phyloP scores from a whole-genome alignment of 495 filamentous ascomycete genomes.

The Pyronema domesticum region DNA sequence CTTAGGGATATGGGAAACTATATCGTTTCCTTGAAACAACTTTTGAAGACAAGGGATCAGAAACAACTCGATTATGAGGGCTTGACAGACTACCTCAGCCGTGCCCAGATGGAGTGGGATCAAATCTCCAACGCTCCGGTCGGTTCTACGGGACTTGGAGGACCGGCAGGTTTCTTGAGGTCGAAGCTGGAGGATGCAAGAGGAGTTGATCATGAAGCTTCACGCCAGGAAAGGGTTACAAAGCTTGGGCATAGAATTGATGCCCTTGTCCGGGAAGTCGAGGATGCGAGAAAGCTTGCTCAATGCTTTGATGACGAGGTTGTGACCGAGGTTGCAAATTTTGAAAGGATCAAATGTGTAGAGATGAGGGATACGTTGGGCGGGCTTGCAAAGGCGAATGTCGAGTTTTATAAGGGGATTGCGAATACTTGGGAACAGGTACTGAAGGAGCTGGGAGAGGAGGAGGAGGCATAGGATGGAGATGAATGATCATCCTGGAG shows the following conservation, averaged over 20 bases:
- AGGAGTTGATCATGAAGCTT: constrained; percentile 89
- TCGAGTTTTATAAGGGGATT: constrained; percentile 65
- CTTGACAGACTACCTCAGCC: constrained; percentile 84
- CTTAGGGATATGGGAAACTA: constrained; percentile 90
- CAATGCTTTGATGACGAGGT: constrained; percentile 92
- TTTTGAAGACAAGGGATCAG: constrained; percentile 86
- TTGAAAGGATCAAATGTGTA: constrained; percentile 85
- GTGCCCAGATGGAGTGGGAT: constrained; percentile 76
- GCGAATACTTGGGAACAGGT: constrained; percentile 81
- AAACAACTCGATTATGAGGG: constrained; percentile 97
- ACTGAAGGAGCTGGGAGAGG: constrained; percentile 69
- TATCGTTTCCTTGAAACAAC: constrained; percentile 59
- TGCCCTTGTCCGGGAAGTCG: constrained; percentile 71
- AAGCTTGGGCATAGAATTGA: constrained; percentile 86
- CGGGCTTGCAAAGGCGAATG: constrained; percentile 64
- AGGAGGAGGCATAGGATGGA: constrained; percentile 12
- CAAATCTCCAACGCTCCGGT: constrained; percentile 50
- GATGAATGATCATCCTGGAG: no score
- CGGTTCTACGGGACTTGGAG: constrained; percentile 38
- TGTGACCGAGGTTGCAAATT: constrained; percentile 75
- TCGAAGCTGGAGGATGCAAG: constrained; percentile 93
- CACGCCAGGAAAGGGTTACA: constrained; percentile 63
- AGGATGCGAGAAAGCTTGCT: constrained; percentile 60
- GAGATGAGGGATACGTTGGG: constrained; percentile 83
- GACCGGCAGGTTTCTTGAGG: constrained; percentile 74